These are phyloP conservation scores for Lotus japonicus DNA, from an alignment of 306 rosid genomes.

Conservation along the genomic window DNA sequence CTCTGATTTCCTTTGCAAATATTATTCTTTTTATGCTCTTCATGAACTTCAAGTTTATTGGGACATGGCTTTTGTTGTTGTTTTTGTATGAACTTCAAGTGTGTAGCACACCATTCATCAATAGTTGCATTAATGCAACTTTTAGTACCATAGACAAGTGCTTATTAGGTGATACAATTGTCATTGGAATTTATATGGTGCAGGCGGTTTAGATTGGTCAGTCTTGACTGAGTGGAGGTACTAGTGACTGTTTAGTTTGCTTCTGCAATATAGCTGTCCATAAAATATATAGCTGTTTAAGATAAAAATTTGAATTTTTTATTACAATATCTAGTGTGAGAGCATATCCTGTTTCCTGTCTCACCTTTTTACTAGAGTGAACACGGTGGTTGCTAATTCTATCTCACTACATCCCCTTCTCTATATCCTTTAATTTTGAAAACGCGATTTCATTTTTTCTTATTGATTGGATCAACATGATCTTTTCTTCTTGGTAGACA, in stretches of 20 bases:
- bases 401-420: background rate
- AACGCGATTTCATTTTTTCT: background rate
- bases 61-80: too few relatives aligned
- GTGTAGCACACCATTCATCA: background rate
- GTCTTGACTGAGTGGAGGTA: background rate
- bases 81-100: background rate
- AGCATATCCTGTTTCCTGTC: slow-evolving; percentile 17
- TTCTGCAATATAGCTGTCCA: background rate
- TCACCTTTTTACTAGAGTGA: background rate
- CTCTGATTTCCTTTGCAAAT: background rate
- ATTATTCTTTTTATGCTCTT: slow-evolving; percentile 1
- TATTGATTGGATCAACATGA: slow-evolving; percentile 1
- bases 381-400: slow-evolving; percentile 2
- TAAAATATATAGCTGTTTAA: background rate
- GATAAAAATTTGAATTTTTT: background rate
- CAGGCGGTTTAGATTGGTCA: background rate
- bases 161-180: background rate
- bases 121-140: background rate
- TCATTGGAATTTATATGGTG: background rate
- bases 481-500: background rate
- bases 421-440: background rate
- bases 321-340: background rate
- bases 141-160: background rate
- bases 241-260: slow-evolving; percentile 8
- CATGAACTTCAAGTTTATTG: background rate